Evolutionary conservation across 768 basidiomycete genomes (phyloP).

Genomic region (Sutorius australiensis): DNA sequence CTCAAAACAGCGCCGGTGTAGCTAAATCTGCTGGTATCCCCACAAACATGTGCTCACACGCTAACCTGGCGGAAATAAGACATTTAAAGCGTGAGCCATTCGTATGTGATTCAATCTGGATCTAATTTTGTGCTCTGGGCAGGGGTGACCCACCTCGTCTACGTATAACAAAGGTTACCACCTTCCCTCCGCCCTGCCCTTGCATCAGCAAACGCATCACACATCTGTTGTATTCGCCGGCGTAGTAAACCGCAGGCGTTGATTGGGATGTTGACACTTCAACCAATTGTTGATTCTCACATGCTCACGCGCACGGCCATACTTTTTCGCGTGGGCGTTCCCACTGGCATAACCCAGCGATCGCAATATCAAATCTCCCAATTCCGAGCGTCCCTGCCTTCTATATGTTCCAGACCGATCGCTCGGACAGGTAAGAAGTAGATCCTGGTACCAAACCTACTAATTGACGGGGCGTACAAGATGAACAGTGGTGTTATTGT

Average conservation of each 20-base stretch:
- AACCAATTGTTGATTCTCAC: slow-evolving; percentile 2
- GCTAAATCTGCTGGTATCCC: not conserved
- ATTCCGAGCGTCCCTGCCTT: slow-evolving; percentile 9
- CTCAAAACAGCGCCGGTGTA: not conserved
- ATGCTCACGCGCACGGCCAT: slow-evolving; percentile 2
- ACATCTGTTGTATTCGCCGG: not conserved
- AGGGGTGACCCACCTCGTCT: not conserved
- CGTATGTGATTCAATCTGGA: not conserved
- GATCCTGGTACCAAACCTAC: slow-evolving; percentile 1
- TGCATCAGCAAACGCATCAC: not conserved
- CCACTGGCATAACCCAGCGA: slow-evolving; percentile 7
- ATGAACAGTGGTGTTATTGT: slow-evolving; percentile 16
- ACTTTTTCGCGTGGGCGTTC: slow-evolving; percentile 16
- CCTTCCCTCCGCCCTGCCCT: not conserved
- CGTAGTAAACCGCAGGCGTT: not conserved
- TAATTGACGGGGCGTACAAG: not conserved
- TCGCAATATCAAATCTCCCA: slow-evolving; percentile 18
- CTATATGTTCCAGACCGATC: slow-evolving; percentile 6
- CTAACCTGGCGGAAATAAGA: slow-evolving; percentile 8
- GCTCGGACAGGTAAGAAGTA: slow-evolving; percentile 1
- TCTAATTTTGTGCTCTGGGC: not conserved
- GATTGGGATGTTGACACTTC: not conserved
- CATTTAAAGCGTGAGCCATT: not conserved
- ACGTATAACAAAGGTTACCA: not conserved
- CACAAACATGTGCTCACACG: slow-evolving; percentile 1